Percentiles rank a stretch among this genome's conserved stretches.
Evolutionary conservation across 768 basidiomycete genomes (phyloP).

Genomic region (Psilocybe subaeruginosa): DNA sequence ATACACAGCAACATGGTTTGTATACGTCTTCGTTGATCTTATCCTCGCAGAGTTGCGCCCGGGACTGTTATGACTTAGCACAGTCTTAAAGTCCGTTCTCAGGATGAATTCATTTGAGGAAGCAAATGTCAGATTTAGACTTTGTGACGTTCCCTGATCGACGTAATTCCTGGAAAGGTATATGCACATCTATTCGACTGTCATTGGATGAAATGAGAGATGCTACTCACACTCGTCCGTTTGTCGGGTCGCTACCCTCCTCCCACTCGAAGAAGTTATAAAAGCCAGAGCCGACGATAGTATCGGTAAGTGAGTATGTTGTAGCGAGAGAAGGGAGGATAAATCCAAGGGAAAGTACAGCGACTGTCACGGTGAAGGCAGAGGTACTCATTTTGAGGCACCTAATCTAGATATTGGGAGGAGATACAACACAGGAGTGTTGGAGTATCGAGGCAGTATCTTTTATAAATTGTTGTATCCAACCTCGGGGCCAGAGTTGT

Average conservation of each 20-base stretch:
- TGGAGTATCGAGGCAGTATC: too few relatives aligned
- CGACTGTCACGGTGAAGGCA: too few relatives aligned
- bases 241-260: constrained; percentile 55
- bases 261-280: constrained; percentile 52
- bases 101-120: constrained; percentile 51
- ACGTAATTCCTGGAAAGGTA: constrained; percentile 39
- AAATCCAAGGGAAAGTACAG: background rate
- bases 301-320: constrained; percentile 44
- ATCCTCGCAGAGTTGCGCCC: constrained; percentile 61
- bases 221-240: constrained; percentile 58
- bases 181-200: background rate
- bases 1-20: constrained; percentile 53
- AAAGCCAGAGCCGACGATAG: constrained; percentile 48
- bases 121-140: constrained; percentile 56
- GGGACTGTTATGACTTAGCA: constrained; percentile 43
- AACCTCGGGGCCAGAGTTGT: too few relatives aligned
- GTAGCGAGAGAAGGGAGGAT: constrained; percentile 21
- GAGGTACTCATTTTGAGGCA: too few relatives aligned
- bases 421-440: too few relatives aligned
- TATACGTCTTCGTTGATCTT: constrained; percentile 50
- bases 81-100: constrained; percentile 50
- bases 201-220: background rate
- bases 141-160: constrained; percentile 38
- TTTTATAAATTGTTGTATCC: too few relatives aligned
- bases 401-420: too few relatives aligned